Percentiles rank a stretch among this genome's conserved stretches.
phyloP scores from a whole-genome alignment of 1,284 basidiomycete genomes.

The Ceratorhiza oryzae-sativae region DNA sequence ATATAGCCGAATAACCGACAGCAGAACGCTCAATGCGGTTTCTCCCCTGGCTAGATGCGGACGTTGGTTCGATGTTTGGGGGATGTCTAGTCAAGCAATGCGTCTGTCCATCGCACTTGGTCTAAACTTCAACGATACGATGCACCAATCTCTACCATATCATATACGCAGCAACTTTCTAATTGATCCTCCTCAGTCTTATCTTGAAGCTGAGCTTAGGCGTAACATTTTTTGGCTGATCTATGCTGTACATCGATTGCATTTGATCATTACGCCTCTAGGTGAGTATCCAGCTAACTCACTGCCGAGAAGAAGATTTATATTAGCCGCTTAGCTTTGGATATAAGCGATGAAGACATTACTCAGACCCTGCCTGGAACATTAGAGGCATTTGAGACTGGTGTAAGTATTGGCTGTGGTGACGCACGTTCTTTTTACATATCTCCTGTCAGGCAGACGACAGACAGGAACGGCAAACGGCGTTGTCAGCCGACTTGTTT shows the following conservation, averaged over 20 bases:
- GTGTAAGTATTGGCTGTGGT: slow-evolving; percentile 5
- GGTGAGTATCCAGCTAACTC: neutral
- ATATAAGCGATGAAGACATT: slow-evolving; percentile 41
- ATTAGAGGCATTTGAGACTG: slow-evolving; percentile 24
- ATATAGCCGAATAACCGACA: no score
- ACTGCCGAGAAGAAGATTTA: neutral
- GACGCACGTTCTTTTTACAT: neutral
- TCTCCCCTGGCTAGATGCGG: neutral
- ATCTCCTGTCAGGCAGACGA: neutral
- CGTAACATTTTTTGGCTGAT: slow-evolving; percentile 36
- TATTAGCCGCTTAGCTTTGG: neutral
- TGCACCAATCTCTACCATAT: neutral
- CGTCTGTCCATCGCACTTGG: slow-evolving; percentile 8
- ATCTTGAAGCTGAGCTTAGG: slow-evolving; percentile 22
- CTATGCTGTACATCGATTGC: slow-evolving; percentile 16
- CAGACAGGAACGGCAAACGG: slow-evolving; percentile 10
- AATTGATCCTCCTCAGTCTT: slow-evolving; percentile 11
- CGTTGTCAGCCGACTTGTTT: slow-evolving; percentile 22
- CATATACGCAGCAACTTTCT: neutral
- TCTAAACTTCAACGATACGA: neutral
- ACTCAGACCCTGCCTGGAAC: slow-evolving; percentile 39
- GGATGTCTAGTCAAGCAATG: neutral
- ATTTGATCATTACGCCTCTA: neutral
- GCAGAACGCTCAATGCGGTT: no score
- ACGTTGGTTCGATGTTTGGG: slow-evolving; percentile 31